A percentile compares a stretch with the other conserved stretches of the same genome.
These are phyloP conservation scores for Arthrobotrys conoides DNA, from an alignment of 2,329 filamentous ascomycete genomes.

Conservation along the genomic window DNA sequence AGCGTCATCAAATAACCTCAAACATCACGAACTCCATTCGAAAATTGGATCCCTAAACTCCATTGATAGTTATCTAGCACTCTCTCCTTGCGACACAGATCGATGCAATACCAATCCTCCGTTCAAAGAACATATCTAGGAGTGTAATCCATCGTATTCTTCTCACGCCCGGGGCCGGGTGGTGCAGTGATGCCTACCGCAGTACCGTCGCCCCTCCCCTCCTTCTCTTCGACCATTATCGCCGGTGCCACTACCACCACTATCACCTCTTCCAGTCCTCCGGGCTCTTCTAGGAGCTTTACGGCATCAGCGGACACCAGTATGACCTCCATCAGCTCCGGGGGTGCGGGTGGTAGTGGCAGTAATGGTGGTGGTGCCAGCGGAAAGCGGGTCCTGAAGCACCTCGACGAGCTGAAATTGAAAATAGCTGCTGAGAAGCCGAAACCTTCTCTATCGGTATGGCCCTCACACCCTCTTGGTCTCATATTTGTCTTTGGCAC, in stretches of 20 bases:
- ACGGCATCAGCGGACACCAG: background rate
- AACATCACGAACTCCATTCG: background rate
- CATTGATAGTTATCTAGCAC: background rate
- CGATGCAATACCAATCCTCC: background rate
- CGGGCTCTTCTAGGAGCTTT: constrained; percentile 10
- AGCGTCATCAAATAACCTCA: background rate
- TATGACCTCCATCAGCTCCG: background rate
- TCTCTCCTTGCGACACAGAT: background rate
- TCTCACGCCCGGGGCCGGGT: constrained; percentile 33
- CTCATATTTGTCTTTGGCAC: background rate
- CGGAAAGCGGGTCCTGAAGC: constrained; percentile 30
- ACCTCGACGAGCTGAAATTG: constrained; percentile 55
- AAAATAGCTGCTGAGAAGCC: constrained; percentile 46
- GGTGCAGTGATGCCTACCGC: constrained; percentile 59
- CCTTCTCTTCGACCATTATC: background rate
- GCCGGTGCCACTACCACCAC: constrained; percentile 7
- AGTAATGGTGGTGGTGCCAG: constrained; percentile 5
- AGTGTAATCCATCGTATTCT: background rate
- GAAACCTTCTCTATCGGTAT: constrained; percentile 32
- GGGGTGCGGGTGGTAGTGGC: constrained; percentile 1
- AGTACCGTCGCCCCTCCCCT: constrained; percentile 31
- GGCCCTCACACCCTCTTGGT: background rate
- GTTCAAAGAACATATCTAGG: background rate
- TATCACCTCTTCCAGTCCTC: constrained; percentile 9
- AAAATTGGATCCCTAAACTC: background rate